Conservation (phyloP, 805 yeast genomes). For the Metschnikowia continentalis region DNA sequence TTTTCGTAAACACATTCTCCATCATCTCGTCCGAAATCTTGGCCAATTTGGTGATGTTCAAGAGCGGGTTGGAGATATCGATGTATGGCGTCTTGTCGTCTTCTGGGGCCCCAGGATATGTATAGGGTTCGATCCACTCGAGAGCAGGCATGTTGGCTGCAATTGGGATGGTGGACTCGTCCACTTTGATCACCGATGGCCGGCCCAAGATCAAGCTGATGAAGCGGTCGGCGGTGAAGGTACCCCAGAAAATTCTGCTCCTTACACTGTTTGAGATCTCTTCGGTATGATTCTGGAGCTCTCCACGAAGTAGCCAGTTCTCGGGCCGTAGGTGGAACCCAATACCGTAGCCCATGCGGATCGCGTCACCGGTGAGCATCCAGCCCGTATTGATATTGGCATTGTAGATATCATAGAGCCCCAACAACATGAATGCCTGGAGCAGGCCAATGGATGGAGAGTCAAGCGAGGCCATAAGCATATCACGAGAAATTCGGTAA, state of each 20-base stretch:
- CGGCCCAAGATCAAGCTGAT: slow-evolving; percentile 13
- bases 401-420: slow-evolving; percentile 14
- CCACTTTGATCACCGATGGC: slow-evolving; percentile 9
- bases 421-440: slow-evolving; percentile 14
- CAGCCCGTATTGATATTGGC: slow-evolving; percentile 13
- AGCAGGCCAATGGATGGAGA: slow-evolving; percentile 11
- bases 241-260: slow-evolving; percentile 15
- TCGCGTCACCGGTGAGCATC: slow-evolving; percentile 14
- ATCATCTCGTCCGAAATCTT: slow-evolving; percentile 12
- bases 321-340: slow-evolving; percentile 14
- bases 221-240: slow-evolving; percentile 14
- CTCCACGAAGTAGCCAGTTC: slow-evolving; percentile 7
- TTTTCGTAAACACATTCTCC: slow-evolving; percentile 5
- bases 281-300: background rate
- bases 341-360: slow-evolving; percentile 14
- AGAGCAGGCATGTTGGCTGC: slow-evolving; percentile 14
- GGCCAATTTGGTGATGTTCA: slow-evolving; percentile 6
- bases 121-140: slow-evolving; percentile 10
- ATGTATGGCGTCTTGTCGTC: slow-evolving; percentile 6
- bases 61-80: slow-evolving; percentile 12
- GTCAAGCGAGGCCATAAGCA: slow-evolving; percentile 9
- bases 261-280: slow-evolving; percentile 9
- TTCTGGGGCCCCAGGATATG: slow-evolving; percentile 9
- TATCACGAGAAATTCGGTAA: slow-evolving; percentile 9
- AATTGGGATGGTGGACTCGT: slow-evolving; percentile 10